Evolutionary conservation across 1,284 basidiomycete species (phyloP).

Genomic region (Phylloporus sp.): DNA sequence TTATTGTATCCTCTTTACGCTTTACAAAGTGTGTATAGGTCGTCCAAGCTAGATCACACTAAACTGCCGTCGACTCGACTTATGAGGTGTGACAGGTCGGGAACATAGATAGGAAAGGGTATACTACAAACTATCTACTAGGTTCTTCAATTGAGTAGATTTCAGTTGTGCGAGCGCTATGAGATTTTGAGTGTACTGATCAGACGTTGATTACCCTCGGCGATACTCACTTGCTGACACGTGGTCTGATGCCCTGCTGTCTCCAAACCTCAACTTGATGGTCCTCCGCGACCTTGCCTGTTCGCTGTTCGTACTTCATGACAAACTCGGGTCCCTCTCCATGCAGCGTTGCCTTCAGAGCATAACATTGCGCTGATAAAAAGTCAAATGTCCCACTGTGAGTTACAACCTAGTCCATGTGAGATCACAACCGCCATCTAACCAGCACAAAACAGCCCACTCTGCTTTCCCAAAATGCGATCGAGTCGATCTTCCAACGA

Average conservation of each 20-base stretch:
- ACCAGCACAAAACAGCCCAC: conserved; percentile 41
- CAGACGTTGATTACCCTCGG: conserved; percentile 61
- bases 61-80: conserved; percentile 70
- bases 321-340: conserved; percentile 81
- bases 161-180: too few species aligned
- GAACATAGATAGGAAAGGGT: too few species aligned
- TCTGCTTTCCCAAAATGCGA: conserved; percentile 80
- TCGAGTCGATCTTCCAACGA: conserved; percentile 67
- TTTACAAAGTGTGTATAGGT: not conserved
- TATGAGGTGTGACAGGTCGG: too few species aligned
- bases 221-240: conserved; percentile 36
- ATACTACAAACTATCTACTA: too few species aligned
- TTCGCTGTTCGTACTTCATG: conserved; percentile 71
- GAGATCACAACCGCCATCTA: conserved; percentile 2
- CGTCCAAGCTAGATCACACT: conserved; percentile 12
- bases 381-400: conserved; percentile 83
- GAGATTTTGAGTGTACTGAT: too few species aligned
- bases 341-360: conserved; percentile 82
- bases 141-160: too few species aligned
- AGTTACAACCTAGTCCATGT: conserved; percentile 60
- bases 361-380: conserved; percentile 78
- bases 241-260: conserved; percentile 61
- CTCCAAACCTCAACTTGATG: conserved; percentile 72
- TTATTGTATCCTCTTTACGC: not conserved
- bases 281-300: conserved; percentile 72